phyloP scores from a whole-genome alignment of 2,329 filamentous ascomycete genomes.

The Pyrenophora teres region DNA sequence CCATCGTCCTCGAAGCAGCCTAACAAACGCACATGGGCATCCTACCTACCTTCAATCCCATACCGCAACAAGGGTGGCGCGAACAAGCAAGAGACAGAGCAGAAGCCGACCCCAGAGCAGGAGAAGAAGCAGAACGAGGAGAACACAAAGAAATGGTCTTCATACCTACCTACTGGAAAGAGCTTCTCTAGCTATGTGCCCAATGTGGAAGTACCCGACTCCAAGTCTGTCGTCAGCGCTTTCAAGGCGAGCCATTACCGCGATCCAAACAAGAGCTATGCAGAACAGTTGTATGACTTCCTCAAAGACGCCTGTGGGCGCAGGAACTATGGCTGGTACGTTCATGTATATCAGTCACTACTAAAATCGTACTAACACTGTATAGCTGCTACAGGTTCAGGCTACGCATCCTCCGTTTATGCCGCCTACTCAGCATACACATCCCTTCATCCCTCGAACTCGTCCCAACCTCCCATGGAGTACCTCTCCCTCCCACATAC shows the following conservation, averaged over 20 bases:
- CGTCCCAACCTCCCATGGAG: constrained; percentile 50
- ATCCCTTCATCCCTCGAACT: constrained; percentile 36
- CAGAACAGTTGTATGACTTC: constrained; percentile 57
- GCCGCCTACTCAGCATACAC: constrained; percentile 56
- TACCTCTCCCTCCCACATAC: constrained; percentile 55
- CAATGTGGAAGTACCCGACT: constrained; percentile 41
- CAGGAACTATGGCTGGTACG: constrained; percentile 51
- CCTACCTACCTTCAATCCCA: constrained; percentile 48
- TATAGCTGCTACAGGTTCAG: constrained; percentile 53
- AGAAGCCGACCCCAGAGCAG: constrained; percentile 32
- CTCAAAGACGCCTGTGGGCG: constrained; percentile 57
- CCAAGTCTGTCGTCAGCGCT: constrained; percentile 50
- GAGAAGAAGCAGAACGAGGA: constrained; percentile 43
- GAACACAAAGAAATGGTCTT: constrained; percentile 51
- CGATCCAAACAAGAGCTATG: constrained; percentile 55
- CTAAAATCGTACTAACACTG: not conserved
- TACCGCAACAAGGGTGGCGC: constrained; percentile 37
- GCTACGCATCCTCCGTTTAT: constrained; percentile 54
- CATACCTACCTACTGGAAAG: constrained; percentile 55
- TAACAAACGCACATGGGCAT: constrained; percentile 45
- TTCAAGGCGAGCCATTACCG: constrained; percentile 53
- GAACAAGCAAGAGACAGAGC: constrained; percentile 21
- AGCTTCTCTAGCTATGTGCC: constrained; percentile 56
- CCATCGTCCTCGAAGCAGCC: constrained; percentile 19
- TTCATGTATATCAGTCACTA: not conserved